A percentile compares a stretch with the other conserved stretches of the same genome.
Conservation (phyloP, 805 yeast genomes). For the Saccharomycopsis malanga region DNA sequence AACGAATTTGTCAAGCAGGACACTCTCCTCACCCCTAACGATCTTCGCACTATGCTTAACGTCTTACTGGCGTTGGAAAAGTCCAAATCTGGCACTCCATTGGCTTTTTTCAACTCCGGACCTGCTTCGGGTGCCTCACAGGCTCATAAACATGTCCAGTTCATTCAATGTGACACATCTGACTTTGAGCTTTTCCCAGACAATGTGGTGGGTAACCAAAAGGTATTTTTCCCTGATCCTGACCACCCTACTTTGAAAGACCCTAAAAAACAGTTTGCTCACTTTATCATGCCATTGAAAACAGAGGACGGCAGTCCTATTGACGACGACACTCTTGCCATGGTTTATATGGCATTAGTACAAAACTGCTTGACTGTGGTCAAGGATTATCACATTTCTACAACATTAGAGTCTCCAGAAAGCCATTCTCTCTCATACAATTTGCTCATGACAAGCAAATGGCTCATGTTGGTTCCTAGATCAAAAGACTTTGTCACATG, state of each 20-base stretch:
- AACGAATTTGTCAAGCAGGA: constrained; percentile 65
- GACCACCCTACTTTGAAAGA: constrained; percentile 56
- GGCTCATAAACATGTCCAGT: constrained; percentile 87
- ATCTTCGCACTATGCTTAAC: constrained; percentile 51
- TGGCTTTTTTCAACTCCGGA: constrained; percentile 89
- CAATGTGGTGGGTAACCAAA: constrained; percentile 35
- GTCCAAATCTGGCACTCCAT: constrained; percentile 34
- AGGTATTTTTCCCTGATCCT: constrained; percentile 47
- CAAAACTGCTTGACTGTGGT: constrained; percentile 63
- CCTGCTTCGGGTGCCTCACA: constrained; percentile 89
- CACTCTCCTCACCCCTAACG: constrained; percentile 64
- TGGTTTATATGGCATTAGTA: constrained; percentile 65
- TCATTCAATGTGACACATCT: constrained; percentile 34
- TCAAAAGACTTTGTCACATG: constrained; percentile 45
- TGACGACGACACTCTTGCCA: constrained; percentile 45
- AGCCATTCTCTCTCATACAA: constrained; percentile 49
- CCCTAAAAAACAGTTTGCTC: constrained; percentile 66
- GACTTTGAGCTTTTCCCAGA: constrained; percentile 55
- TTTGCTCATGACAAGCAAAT: constrained; percentile 69
- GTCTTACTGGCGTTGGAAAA: constrained; percentile 45
- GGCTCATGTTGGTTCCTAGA: constrained; percentile 87
- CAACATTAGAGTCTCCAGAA: neutral
- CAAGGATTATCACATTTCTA: constrained; percentile 39
- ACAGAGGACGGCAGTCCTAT: constrained; percentile 29
- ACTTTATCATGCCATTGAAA: constrained; percentile 46